Base-by-base conservation (phyloP, 202 grass and related monocot genomes). In the Panicum hallii region DNA sequence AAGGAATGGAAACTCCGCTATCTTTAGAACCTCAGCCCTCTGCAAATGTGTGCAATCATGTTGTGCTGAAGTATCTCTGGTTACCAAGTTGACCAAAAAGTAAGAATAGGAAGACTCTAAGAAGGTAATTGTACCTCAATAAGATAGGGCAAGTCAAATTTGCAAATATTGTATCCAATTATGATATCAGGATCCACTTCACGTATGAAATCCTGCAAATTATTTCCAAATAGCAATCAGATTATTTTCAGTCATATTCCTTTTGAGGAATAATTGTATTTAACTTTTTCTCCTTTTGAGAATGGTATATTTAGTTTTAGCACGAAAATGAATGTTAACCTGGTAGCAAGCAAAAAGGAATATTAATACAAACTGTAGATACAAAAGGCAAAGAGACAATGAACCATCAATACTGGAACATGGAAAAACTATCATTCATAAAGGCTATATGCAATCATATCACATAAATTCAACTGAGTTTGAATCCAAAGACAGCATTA, bases 81-180 rank as follows among this genome's bases (percentile, higher is more conserved):
- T 74, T 86, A 49, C 36, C 15, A 56, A 19, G 74, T 83, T 67
- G 16, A 14, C 10, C 38, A 86, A 77, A 68, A 80, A 72, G 49
- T 38, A 84, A 79, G 74, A 86, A 62, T 36, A 3, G 68, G 56
- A 9, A 54, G 48, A 72, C 17, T 79, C 64, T 13, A 83, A 22
- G 32, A 62, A 77, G 84, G 30, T 43, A 79, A 3, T 4, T 70
- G 52, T 79, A 99, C 96, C 88, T 99, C 91, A 20, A 99, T 88
- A 88, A 99, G 96, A 92, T 99, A 99, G 58, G 96, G 96, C 70
- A 99, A 71, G 65, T 99, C 96, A 90, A 96, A 99, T 90, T 99
- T 99, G 88, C 97, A 96, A 54, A 99, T 99, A 45, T 99, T 99
- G 75, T 99, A 99, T 83, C 97, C 97, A 88, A 99, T 99, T 85